These are phyloP conservation scores for Rhynchosporium secalis DNA, from an alignment of 2,329 filamentous ascomycete genomes.

Conservation along the genomic window DNA sequence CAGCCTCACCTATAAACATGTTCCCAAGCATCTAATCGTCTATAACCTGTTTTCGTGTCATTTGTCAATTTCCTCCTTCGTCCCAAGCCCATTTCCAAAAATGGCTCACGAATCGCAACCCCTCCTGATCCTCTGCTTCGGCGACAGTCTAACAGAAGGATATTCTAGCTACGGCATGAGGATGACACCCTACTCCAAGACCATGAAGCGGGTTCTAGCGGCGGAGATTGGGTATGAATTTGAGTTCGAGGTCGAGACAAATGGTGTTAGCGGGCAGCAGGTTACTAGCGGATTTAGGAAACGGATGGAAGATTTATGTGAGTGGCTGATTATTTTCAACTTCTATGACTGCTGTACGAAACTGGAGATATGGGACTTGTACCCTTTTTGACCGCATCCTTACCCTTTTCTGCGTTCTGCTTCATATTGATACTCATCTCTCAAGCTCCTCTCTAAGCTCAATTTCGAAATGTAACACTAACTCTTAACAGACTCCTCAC, in stretches of 20 bases:
- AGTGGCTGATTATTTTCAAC: no score
- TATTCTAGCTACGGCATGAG: constrained; percentile 48
- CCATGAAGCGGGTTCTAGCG: constrained; percentile 49
- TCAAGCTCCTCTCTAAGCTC: not conserved
- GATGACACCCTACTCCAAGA: constrained; percentile 54
- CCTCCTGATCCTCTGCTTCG: constrained; percentile 33
- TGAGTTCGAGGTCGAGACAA: constrained; percentile 23
- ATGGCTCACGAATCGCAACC: not conserved
- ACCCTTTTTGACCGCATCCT: not conserved
- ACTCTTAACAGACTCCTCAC: not conserved
- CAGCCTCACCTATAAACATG: no score
- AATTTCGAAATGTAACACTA: not conserved
- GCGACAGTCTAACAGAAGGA: constrained; percentile 53
- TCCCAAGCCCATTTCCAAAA: no score
- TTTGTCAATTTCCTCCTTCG: no score
- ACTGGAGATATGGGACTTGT: no score
- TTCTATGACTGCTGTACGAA: no score
- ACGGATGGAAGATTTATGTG: constrained; percentile 28
- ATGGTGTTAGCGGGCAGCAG: constrained; percentile 31
- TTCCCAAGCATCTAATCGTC: no score
- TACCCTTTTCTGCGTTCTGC: not conserved
- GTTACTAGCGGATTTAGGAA: constrained; percentile 23
- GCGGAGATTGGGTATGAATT: constrained; percentile 44
- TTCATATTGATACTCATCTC: not conserved
- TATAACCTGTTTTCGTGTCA: no score